Percentiles rank a stretch among this genome's conserved stretches.
Evolutionary conservation across 441 rosid species (phyloP).

Genomic region (Aquilaria agallochum): DNA sequence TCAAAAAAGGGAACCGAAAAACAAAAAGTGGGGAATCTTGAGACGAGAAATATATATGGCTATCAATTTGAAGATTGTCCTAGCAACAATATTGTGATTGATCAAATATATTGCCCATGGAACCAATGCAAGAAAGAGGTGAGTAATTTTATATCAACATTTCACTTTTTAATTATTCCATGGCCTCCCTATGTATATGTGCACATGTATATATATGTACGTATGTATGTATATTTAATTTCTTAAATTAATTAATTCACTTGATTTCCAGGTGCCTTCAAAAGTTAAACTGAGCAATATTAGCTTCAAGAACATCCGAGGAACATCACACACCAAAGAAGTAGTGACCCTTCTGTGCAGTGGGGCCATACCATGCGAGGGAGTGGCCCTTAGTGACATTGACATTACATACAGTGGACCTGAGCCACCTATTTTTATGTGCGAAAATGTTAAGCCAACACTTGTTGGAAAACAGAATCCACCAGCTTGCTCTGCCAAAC

Average conservation of each 20-base stretch:
- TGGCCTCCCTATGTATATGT: background rate
- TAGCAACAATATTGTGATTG: conserved; percentile 29
- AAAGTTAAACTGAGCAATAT: conserved; percentile 38
- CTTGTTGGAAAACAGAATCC: conserved; percentile 24
- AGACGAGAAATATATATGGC: background rate
- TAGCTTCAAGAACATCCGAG: conserved; percentile 35
- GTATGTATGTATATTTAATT: too few species aligned
- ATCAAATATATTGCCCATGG: conserved; percentile 41
- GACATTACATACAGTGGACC: conserved; percentile 10
- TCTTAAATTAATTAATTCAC: background rate
- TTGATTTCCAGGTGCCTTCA: conserved; percentile 30
- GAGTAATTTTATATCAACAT: background rate
- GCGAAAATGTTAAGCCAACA: conserved; percentile 24
- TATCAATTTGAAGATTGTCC: conserved; percentile 21
- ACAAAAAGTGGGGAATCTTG: too few species aligned
- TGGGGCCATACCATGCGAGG: conserved; percentile 28
- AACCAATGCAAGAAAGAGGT: conserved; percentile 22
- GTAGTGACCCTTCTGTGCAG: conserved; percentile 42
- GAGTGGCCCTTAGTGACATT: conserved; percentile 23
- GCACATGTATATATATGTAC: too few species aligned
- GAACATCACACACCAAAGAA: conserved; percentile 37
- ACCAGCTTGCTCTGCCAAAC: conserved; percentile 11
- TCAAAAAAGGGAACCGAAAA: too few species aligned
- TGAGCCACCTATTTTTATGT: conserved; percentile 11
- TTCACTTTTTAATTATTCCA: background rate